Evolutionary conservation across 2,329 filamentous ascomycete genomes (phyloP).

Genomic region (Hypoxylon sp.): DNA sequence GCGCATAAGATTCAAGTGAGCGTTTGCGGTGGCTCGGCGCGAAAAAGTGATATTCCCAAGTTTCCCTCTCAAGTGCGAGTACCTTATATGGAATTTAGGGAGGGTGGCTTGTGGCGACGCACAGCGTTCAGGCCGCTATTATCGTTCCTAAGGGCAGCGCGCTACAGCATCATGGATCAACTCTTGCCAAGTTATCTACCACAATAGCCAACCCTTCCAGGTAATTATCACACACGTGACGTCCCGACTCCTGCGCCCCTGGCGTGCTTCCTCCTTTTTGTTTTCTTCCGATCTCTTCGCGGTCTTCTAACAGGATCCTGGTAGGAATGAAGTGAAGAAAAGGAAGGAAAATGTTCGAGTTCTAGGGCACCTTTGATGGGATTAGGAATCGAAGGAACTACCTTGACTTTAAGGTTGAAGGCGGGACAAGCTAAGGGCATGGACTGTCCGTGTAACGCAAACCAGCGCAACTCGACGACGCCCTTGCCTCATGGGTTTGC

Average conservation of each 20-base stretch:
- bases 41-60: constrained; percentile 5
- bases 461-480: constrained; percentile 17
- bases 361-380: constrained; percentile 6
- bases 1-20: constrained; percentile 1
- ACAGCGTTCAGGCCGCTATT: constrained; percentile 29
- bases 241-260: constrained; percentile 10
- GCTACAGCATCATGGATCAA: constrained; percentile 34
- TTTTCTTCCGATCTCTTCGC: neutral
- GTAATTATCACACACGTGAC: constrained; percentile 39
- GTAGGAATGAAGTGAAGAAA: constrained; percentile 7
- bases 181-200: constrained; percentile 23
- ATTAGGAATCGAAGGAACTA: constrained; percentile 29
- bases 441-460: constrained; percentile 27
- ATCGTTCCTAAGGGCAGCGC: constrained; percentile 26
- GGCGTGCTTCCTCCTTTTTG: constrained; percentile 7
- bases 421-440: constrained; percentile 14
- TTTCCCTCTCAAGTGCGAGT: neutral
- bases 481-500: constrained; percentile 18
- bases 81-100: constrained; percentile 14
- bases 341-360: constrained; percentile 10
- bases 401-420: constrained; percentile 37
- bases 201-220: constrained; percentile 1
- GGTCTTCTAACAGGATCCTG: neutral
- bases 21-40: constrained; percentile 1
- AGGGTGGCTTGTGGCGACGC: constrained; percentile 21